Evolutionary conservation across 768 basidiomycete genomes (phyloP).

Genomic region (Daedaleopsis nitida): DNA sequence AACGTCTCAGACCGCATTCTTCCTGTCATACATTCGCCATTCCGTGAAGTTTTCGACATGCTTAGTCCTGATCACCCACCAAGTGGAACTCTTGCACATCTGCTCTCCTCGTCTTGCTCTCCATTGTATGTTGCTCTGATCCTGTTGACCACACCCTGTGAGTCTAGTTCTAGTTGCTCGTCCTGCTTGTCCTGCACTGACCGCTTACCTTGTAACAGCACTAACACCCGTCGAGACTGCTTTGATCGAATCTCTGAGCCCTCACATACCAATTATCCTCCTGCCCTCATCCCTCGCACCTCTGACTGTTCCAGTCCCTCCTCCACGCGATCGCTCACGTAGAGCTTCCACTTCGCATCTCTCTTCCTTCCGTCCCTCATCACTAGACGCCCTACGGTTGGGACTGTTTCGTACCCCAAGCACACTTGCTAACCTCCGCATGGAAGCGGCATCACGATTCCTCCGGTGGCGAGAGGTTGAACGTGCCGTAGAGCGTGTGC

Average conservation of each 20-base stretch:
- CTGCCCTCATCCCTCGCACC: slow-evolving; percentile 36
- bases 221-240: slow-evolving; percentile 40
- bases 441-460: slow-evolving; percentile 70
- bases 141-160: slow-evolving; percentile 53
- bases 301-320: background rate
- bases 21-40: slow-evolving; percentile 55
- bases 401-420: slow-evolving; percentile 70
- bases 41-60: slow-evolving; percentile 52
- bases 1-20: slow-evolving; percentile 33
- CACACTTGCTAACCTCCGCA: slow-evolving; percentile 55
- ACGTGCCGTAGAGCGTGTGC: slow-evolving; percentile 50
- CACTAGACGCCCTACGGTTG: slow-evolving; percentile 51
- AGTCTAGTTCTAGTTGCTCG: slow-evolving; percentile 16
- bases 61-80: slow-evolving; percentile 56
- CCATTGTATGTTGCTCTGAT: slow-evolving; percentile 65
- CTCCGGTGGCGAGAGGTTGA: slow-evolving; percentile 74
- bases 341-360: slow-evolving; percentile 11
- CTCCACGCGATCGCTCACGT: slow-evolving; percentile 9
- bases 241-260: slow-evolving; percentile 50
- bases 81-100: slow-evolving; percentile 48
- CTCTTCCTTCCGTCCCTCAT: slow-evolving; percentile 59
- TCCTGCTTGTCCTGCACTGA: background rate
- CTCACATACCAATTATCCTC: slow-evolving; percentile 59
- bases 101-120: slow-evolving; percentile 59
- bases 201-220: slow-evolving; percentile 20